Conservation (phyloP, 306 rosid genomes). For the Pyrus betulifolia region DNA sequence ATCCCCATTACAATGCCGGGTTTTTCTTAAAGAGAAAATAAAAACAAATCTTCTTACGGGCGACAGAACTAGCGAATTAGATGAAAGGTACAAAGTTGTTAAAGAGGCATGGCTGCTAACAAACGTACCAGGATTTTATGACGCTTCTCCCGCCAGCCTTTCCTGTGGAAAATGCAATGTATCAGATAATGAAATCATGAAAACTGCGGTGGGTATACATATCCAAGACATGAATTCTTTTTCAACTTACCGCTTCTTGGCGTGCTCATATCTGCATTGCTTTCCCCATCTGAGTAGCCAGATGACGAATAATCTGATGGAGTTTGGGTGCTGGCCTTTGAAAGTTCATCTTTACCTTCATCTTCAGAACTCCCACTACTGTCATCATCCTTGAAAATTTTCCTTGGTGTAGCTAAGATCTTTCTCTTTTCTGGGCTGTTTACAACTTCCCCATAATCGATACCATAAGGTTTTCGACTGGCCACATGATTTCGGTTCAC, state of each 20-base stretch:
- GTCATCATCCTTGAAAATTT: slow-evolving; percentile 62
- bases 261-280: slow-evolving; percentile 41
- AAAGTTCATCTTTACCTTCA: slow-evolving; percentile 23
- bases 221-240: neutral
- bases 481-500: neutral
- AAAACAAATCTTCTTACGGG: neutral
- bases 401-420: slow-evolving; percentile 33
- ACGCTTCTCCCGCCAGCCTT: slow-evolving; percentile 32
- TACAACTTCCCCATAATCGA: slow-evolving; percentile 18
- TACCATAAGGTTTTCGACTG: slow-evolving; percentile 22
- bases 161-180: slow-evolving; percentile 33
- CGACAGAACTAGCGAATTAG: neutral
- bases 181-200: slow-evolving; percentile 15
- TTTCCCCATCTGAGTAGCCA: slow-evolving; percentile 60
- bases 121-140: slow-evolving; percentile 41
- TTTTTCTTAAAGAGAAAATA: neutral
- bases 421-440: slow-evolving; percentile 25
- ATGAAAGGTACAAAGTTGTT: neutral
- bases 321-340: slow-evolving; percentile 52
- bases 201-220: neutral
- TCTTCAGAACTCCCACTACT: slow-evolving; percentile 52
- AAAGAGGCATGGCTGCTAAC: neutral
- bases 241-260: slow-evolving; percentile 24
- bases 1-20: neutral
- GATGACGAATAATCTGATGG: slow-evolving; percentile 48